Percentiles rank a stretch among this genome's conserved stretches.
phyloP scores from a whole-genome alignment of 2,329 filamentous ascomycete species.

The Lasiodiplodia sp. region DNA sequence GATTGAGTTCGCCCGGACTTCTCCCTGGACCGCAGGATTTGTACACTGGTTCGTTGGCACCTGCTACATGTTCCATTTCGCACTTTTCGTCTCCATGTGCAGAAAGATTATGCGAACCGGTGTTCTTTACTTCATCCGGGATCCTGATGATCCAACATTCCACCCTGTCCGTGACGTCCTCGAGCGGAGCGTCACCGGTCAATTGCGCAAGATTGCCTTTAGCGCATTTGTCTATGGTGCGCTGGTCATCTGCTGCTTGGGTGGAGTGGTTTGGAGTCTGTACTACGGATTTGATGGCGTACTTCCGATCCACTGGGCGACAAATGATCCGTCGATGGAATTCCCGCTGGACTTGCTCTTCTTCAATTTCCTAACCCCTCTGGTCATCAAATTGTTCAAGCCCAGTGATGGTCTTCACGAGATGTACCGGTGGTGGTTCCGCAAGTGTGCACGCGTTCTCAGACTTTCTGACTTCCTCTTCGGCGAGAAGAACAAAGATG shows the following conservation, averaged over 20 bases:
- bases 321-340: conserved; percentile 88
- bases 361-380: conserved; percentile 94
- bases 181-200: conserved; percentile 88
- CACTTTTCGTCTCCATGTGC: conserved; percentile 98
- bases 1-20: conserved; percentile 76
- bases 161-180: conserved; percentile 96
- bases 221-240: conserved; percentile 95
- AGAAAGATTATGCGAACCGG: conserved; percentile 95
- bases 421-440: conserved; percentile 97
- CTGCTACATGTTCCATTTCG: conserved; percentile 99
- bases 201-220: conserved; percentile 94
- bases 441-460: conserved; percentile 78
- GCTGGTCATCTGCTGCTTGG: conserved; percentile 89
- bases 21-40: conserved; percentile 89
- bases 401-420: conserved; percentile 83
- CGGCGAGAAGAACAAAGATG: conserved; percentile 78
- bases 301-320: conserved; percentile 91
- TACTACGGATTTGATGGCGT: conserved; percentile 71
- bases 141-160: conserved; percentile 97
- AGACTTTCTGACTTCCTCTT: conserved; percentile 94
- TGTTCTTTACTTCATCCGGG: conserved; percentile 96
- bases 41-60: conserved; percentile 99
- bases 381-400: conserved; percentile 83
- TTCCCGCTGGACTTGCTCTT: conserved; percentile 94
- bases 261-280: conserved; percentile 95